Base-by-base conservation (phyloP, 768 basidiomycete species). In the Suillus tomentosus region DNA sequence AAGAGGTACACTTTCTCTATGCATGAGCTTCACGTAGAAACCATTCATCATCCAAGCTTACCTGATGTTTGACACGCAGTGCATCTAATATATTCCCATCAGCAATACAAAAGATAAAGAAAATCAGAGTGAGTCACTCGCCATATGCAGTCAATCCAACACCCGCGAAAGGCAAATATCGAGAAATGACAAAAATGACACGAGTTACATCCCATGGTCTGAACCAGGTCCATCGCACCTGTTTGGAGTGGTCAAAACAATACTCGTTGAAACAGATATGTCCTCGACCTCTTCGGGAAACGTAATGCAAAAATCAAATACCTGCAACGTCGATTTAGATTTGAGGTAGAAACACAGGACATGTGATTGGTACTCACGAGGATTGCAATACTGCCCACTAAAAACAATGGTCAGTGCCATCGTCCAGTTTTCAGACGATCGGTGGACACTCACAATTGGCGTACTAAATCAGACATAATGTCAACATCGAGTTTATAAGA, bases 141-240 rank as follows among this genome's bases (percentile, higher is more conserved):
- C 70, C 51, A 53, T 68, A 66, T 39, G 51, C 56, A 34, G 65
- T 64, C 54, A 72, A 34, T 6, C 24, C 65, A 34, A 17, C 11
- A 4, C 66, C 69, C 1, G 27, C 45, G n/a, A 68, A 68, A 4
- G 70, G 69, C 11, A 72, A 24, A 57, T 72, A 71, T 31, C 69
- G 70, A 15, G 70, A 72, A 9, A 61, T n/a, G 15, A 51, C 64
- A 37, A 72, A 71, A 24, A 68, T 9, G 42, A 61, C 7, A 22
- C 69, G 66, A 1, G 71, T 66, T 13, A 14, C 19, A 39, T 68
- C 63, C 69, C 70, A 71, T 27, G 19, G 40, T 13, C 57, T 64
- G 4, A 61, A 61, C 70, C 69, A 71, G 3, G 72, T 58, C 65
- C 64, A 71, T 19, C 47, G 56, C 24, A 34, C 69, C 70, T 71